A percentile compares a stretch with the other conserved stretches of the same genome.
Evolutionary conservation across 139 green algal species (phyloP).

Genomic region (Ostreobium quekettii): DNA sequence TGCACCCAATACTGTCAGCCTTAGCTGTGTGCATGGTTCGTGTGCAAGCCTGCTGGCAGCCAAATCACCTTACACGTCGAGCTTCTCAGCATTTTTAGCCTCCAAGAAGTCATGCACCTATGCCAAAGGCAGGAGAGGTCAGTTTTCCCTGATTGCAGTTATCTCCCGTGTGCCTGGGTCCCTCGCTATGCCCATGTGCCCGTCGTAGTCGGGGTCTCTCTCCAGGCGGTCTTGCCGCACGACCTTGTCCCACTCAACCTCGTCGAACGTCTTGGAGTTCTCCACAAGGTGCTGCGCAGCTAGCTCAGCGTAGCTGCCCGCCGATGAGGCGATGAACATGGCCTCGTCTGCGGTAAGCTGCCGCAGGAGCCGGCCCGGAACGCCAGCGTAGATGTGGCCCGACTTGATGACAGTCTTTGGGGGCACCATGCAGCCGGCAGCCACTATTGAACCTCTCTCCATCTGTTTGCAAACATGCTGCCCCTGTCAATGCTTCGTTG

Average conservation of each 20-base stretch:
- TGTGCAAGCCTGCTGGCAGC: too few species aligned
- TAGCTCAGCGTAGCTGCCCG: slow-evolving; percentile 73
- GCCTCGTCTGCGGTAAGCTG: slow-evolving; percentile 60
- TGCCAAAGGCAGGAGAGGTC: too few species aligned
- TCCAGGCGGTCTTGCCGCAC: slow-evolving; percentile 26
- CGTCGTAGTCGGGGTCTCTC: slow-evolving; percentile 49
- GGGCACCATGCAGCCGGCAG: slow-evolving; percentile 68
- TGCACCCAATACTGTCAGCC: too few species aligned
- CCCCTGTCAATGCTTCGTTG: too few species aligned
- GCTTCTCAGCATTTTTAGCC: too few species aligned
- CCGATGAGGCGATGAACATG: slow-evolving; percentile 64
- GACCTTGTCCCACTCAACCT: slow-evolving; percentile 44
- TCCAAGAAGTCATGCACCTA: too few species aligned
- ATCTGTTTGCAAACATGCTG: too few species aligned
- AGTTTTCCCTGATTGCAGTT: too few species aligned
- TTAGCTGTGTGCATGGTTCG: too few species aligned
- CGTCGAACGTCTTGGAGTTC: slow-evolving; percentile 47
- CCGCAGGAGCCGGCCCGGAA: slow-evolving; percentile 76
- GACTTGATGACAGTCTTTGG: slow-evolving; percentile 23
- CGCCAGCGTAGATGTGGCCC: slow-evolving; percentile 63
- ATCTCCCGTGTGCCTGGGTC: slow-evolving; percentile 31
- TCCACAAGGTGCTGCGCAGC: slow-evolving; percentile 48
- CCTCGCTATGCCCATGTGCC: slow-evolving; percentile 31
- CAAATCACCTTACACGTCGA: too few species aligned
- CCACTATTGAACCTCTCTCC: slow-evolving; percentile 67